Evolutionary conservation across 2,329 filamentous ascomycete species (phyloP).

Genomic region (Sporothrix variecibatus): DNA sequence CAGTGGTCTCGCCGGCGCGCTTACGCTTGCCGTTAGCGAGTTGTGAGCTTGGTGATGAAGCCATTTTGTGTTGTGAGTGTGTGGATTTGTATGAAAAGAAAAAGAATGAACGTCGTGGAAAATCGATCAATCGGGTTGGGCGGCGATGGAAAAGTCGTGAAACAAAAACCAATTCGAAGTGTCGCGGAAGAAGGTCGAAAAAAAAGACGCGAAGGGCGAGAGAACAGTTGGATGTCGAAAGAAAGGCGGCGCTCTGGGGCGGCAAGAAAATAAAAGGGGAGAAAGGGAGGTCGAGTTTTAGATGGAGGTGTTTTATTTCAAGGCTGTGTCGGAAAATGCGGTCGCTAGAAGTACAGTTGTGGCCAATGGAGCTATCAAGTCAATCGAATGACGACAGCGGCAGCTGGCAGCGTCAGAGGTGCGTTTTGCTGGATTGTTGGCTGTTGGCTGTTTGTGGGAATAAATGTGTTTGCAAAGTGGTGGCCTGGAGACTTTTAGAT

Average conservation of each 20-base stretch:
- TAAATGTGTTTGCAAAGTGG: neutral
- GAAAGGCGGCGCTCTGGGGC: neutral
- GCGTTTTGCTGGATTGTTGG: neutral
- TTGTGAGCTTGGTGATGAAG: conserved; percentile 12
- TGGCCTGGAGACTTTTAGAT: neutral
- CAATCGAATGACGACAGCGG: conserved; percentile 16
- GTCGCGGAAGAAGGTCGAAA: neutral
- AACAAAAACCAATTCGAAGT: neutral
- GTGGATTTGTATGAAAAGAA: neutral
- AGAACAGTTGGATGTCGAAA: neutral
- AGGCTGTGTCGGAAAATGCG: conserved; percentile 8
- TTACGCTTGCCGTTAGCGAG: conserved; percentile 31
- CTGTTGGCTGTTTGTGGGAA: too few species aligned
- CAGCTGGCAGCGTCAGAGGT: neutral
- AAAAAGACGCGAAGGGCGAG: neutral
- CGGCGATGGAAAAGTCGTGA: neutral
- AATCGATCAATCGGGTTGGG: neutral
- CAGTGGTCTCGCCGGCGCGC: conserved; percentile 13
- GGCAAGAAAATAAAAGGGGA: neutral
- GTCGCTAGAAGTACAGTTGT: neutral
- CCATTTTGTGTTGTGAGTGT: conserved; percentile 6
- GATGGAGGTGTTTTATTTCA: conserved; percentile 2
- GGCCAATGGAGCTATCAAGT: conserved; percentile 1
- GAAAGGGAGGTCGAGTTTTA: conserved; percentile 2
- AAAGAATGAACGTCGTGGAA: neutral